A percentile compares a stretch with the other conserved stretches of the same genome.
These are phyloP conservation scores for Aureobasidium pullulans DNA, from an alignment of 2,329 filamentous ascomycete genomes.

Conservation along the genomic window DNA sequence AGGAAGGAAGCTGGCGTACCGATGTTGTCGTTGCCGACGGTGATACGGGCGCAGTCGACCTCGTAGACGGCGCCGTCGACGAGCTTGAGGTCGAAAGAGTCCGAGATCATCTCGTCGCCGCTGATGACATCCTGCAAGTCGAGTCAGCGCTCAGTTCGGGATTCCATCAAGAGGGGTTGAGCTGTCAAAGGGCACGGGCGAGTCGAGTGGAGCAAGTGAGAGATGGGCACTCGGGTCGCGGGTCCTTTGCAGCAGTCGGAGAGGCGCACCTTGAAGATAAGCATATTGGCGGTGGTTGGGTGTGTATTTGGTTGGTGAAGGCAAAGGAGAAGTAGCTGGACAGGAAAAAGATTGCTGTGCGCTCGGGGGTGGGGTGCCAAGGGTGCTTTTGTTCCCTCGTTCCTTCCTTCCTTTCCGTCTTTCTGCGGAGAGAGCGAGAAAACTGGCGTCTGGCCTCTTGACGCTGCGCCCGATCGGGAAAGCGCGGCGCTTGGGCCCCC, in stretches of 20 bases:
- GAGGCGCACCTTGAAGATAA: constrained; percentile 49
- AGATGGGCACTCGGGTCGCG: neutral
- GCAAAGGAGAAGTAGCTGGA: neutral
- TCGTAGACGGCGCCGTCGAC: constrained; percentile 78
- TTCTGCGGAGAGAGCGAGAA: neutral
- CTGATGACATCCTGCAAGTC: constrained; percentile 69
- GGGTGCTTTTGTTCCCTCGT: constrained; percentile 7
- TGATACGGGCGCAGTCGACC: constrained; percentile 86
- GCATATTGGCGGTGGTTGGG: constrained; percentile 38
- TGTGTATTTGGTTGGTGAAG: constrained; percentile 11
- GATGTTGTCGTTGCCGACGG: constrained; percentile 64
- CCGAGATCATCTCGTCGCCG: constrained; percentile 93
- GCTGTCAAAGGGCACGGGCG: neutral
- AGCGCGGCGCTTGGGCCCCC: constrained; percentile 10
- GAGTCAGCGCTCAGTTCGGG: constrained; percentile 18
- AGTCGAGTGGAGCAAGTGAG: neutral
- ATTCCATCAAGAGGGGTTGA: neutral
- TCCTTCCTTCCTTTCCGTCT: neutral
- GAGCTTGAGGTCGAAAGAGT: constrained; percentile 80
- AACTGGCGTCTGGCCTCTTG: constrained; percentile 7
- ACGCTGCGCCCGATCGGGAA: neutral
- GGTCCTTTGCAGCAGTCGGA: constrained; percentile 17
- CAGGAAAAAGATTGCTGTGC: constrained; percentile 6
- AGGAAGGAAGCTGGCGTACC: constrained; percentile 38
- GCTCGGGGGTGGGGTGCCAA: neutral